Percentiles rank a stretch among this genome's conserved stretches.
Evolutionary conservation across 805 yeast species (phyloP).

Genomic region (Myxozyma vanderwaltii): DNA sequence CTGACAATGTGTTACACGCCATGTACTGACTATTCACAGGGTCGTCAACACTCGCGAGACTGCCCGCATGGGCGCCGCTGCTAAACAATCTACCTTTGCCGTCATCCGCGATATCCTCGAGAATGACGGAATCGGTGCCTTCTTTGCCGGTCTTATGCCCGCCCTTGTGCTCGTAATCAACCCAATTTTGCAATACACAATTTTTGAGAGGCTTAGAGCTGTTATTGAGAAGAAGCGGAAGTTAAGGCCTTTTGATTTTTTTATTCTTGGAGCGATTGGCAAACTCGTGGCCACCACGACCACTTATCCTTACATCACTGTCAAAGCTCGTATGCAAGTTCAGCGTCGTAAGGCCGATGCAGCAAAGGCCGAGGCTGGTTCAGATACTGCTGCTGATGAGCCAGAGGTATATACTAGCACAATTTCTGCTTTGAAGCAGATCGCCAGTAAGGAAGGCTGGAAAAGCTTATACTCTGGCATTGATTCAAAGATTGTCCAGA

Average conservation of each 20-base stretch:
- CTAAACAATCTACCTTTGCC: conserved; percentile 51
- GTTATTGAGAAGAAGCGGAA: conserved; percentile 58
- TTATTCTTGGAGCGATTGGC: conserved; percentile 84
- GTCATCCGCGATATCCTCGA: conserved; percentile 64
- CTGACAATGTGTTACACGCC: background rate
- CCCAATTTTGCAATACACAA: conserved; percentile 89
- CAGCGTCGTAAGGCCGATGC: conserved; percentile 44
- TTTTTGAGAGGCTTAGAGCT: conserved; percentile 83
- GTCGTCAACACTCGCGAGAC: conserved; percentile 87
- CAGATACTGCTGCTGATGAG: background rate
- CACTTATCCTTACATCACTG: conserved; percentile 89
- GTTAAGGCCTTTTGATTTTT: conserved; percentile 70
- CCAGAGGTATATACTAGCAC: conserved; percentile 30
- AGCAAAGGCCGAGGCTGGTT: conserved; percentile 39
- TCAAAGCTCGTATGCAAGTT: conserved; percentile 82
- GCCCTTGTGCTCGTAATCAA: conserved; percentile 83
- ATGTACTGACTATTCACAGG: conserved; percentile 1
- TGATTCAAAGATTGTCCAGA: conserved; percentile 74
- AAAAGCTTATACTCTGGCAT: conserved; percentile 81
- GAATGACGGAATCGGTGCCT: conserved; percentile 68
- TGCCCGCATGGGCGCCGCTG: conserved; percentile 46
- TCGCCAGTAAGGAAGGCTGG: conserved; percentile 70
- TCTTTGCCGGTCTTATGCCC: conserved; percentile 85
- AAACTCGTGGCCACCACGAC: conserved; percentile 84
- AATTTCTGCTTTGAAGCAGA: conserved; percentile 51